A percentile compares a stretch with the other conserved stretches of the same genome.
phyloP scores from a whole-genome alignment of 2,329 filamentous ascomycete genomes.

The Coleophoma eucalyptorum region DNA sequence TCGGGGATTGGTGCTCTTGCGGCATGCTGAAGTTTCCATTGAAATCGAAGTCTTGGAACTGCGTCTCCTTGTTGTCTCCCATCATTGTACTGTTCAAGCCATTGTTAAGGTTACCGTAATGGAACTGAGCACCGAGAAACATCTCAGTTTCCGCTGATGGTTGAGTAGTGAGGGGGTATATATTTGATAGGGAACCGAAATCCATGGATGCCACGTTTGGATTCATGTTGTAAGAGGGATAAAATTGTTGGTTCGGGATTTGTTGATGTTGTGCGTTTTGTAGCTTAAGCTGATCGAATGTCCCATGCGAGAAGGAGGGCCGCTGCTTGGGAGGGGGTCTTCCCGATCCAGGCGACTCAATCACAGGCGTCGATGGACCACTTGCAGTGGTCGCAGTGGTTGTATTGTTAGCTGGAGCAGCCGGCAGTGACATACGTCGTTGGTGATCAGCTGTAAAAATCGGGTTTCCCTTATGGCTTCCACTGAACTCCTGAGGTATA shows the following conservation, averaged over 20 bases:
- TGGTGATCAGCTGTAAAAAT: constrained; percentile 13
- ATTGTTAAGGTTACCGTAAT: constrained; percentile 35
- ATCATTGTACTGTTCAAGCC: constrained; percentile 41
- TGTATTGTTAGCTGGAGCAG: constrained; percentile 4
- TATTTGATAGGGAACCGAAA: neutral
- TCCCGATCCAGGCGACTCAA: constrained; percentile 2
- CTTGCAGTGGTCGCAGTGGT: constrained; percentile 15
- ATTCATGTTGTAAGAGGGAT: constrained; percentile 8
- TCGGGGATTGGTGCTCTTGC: constrained; percentile 1
- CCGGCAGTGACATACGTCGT: constrained; percentile 39
- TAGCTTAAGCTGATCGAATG: constrained; percentile 11
- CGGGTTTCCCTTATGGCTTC: constrained; percentile 2
- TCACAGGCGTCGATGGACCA: constrained; percentile 12
- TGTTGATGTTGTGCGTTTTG: constrained; percentile 6
- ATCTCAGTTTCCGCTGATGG: constrained; percentile 50
- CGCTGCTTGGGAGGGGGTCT: constrained; percentile 14
- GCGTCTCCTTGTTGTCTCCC: constrained; percentile 15
- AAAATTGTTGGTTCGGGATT: neutral
- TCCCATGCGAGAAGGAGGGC: constrained; percentile 19
- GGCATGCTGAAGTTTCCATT: constrained; percentile 3
- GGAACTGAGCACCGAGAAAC: constrained; percentile 41
- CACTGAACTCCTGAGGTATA: constrained; percentile 29
- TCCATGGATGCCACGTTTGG: constrained; percentile 3
- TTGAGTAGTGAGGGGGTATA: constrained; percentile 39
- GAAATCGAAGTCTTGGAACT: constrained; percentile 18